phyloP scores from a whole-genome alignment of 805 yeast genomes.

The Scheffersomyces stipitis region DNA sequence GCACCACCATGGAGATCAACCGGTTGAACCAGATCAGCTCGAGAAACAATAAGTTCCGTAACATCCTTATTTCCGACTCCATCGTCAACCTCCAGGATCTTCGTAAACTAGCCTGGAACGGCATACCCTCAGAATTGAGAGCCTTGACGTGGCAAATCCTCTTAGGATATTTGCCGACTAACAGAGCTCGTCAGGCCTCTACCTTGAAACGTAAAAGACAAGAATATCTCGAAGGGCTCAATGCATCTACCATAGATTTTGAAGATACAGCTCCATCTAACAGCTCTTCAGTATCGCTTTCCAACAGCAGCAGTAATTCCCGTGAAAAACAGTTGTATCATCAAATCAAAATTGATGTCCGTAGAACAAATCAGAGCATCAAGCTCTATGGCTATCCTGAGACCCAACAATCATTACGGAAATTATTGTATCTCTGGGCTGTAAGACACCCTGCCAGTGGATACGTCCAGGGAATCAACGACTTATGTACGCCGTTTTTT shows the following conservation, averaged over 20 bases:
- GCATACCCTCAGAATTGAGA: constrained; percentile 79
- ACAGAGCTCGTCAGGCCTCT: constrained; percentile 67
- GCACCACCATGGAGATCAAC: constrained; percentile 47
- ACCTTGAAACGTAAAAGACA: constrained; percentile 77
- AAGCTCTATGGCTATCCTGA: constrained; percentile 65
- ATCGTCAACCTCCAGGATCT: constrained; percentile 66
- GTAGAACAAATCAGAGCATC: constrained; percentile 87
- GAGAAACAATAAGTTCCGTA: constrained; percentile 66
- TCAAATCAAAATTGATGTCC: constrained; percentile 92
- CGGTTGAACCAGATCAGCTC: constrained; percentile 59
- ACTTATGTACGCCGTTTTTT: constrained; percentile 87
- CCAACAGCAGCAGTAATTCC: constrained; percentile 35
- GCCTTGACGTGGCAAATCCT: constrained; percentile 87
- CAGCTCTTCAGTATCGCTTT: constrained; percentile 13
- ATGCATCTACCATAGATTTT: constrained; percentile 53
- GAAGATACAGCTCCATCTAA: constrained; percentile 24
- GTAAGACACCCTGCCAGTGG: constrained; percentile 97
- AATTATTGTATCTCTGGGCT: constrained; percentile 89
- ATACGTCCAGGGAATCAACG: constrained; percentile 96
- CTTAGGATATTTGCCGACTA: constrained; percentile 88
- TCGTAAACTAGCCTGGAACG: constrained; percentile 88
- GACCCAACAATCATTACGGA: constrained; percentile 78
- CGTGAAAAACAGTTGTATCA: constrained; percentile 83
- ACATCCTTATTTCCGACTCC: constrained; percentile 50
- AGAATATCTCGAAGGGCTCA: constrained; percentile 77